phyloP scores from a whole-genome alignment of 805 yeast species.

The Yarrowia hollandica region DNA sequence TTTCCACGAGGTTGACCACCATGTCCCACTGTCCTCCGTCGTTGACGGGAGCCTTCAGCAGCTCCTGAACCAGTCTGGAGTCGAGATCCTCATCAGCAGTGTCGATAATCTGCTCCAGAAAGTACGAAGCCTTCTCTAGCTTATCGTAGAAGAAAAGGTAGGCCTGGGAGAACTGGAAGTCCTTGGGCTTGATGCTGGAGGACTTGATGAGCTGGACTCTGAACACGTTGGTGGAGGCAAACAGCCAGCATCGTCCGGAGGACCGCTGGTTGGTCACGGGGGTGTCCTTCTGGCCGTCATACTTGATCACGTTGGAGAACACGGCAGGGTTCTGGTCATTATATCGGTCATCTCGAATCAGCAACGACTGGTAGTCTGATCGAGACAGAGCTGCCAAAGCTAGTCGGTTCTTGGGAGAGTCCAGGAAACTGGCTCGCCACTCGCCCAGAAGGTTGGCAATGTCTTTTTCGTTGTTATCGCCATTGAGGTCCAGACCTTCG shows the following conservation, averaged over 20 bases:
- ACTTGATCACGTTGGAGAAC: conserved; percentile 47
- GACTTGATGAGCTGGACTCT: conserved; percentile 61
- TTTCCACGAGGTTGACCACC: conserved; percentile 72
- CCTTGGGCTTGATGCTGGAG: conserved; percentile 53
- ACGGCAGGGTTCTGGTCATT: conserved; percentile 36
- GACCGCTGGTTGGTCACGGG: conserved; percentile 73
- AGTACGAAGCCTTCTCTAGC: conserved; percentile 78
- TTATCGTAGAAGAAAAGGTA: conserved; percentile 83
- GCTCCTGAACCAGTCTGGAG: conserved; percentile 66
- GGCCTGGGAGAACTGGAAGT: conserved; percentile 74
- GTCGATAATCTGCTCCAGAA: conserved; percentile 72
- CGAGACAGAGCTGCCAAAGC: conserved; percentile 57
- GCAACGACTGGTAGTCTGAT: conserved; percentile 45
- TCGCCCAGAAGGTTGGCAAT: conserved; percentile 37
- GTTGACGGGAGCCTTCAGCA: conserved; percentile 63
- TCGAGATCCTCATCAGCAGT: conserved; percentile 66
- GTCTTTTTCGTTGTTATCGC: conserved; percentile 2
- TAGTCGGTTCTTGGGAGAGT: conserved; percentile 53
- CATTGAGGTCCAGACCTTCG: conserved; percentile 10
- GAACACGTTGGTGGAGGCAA: conserved; percentile 76
- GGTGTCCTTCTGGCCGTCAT: conserved; percentile 47
- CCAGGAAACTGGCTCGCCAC: conserved; percentile 50
- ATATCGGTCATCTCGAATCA: conserved; percentile 40
- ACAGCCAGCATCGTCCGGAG: conserved; percentile 87
- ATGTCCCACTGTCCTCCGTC: conserved; percentile 92